phyloP scores from a whole-genome alignment of 2,329 filamentous ascomycete species.

The Rachicladosporium sp. region DNA sequence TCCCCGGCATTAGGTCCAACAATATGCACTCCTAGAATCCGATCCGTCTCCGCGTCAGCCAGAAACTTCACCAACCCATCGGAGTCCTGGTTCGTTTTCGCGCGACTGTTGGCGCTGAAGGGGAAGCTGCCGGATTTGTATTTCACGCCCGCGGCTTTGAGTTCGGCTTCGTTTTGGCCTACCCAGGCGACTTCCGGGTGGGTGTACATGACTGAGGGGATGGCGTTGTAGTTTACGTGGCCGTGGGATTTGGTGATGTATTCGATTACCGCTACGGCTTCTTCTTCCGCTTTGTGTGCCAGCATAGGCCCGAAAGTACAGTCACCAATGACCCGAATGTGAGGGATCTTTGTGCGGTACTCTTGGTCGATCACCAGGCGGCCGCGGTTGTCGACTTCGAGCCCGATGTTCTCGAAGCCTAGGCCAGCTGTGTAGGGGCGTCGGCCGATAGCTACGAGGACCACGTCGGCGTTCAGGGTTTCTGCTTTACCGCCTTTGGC shows the following conservation, averaged over 20 bases:
- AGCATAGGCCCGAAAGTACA: conserved; percentile 92
- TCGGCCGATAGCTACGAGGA: conserved; percentile 92
- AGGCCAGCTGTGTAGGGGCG: conserved; percentile 88
- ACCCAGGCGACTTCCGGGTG: conserved; percentile 98
- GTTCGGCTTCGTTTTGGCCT: conserved; percentile 89
- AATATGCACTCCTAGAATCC: conserved; percentile 91
- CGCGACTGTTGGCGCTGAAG: conserved; percentile 94
- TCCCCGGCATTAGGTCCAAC: conserved; percentile 91
- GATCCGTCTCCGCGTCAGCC: conserved; percentile 89
- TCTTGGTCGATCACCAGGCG: conserved; percentile 95
- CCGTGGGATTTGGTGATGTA: conserved; percentile 97
- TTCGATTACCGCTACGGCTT: conserved; percentile 86
- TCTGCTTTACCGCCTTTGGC: conserved; percentile 95
- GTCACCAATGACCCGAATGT: conserved; percentile 94
- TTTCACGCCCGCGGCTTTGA: conserved; percentile 79
- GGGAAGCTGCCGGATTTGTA: conserved; percentile 93
- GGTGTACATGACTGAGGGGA: conserved; percentile 99
- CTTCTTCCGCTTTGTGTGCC: conserved; percentile 98
- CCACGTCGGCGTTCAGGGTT: conserved; percentile 82
- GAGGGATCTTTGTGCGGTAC: conserved; percentile 93
- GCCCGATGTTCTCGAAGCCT: conserved; percentile 82
- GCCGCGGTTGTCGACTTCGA: conserved; percentile 85
- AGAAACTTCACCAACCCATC: conserved; percentile 97
- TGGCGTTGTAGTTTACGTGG: conserved; percentile 97
- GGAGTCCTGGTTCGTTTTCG: conserved; percentile 95